These are phyloP conservation scores for Fusarium citri DNA, from an alignment of 2,329 filamentous ascomycete species.

Conservation along the genomic window DNA sequence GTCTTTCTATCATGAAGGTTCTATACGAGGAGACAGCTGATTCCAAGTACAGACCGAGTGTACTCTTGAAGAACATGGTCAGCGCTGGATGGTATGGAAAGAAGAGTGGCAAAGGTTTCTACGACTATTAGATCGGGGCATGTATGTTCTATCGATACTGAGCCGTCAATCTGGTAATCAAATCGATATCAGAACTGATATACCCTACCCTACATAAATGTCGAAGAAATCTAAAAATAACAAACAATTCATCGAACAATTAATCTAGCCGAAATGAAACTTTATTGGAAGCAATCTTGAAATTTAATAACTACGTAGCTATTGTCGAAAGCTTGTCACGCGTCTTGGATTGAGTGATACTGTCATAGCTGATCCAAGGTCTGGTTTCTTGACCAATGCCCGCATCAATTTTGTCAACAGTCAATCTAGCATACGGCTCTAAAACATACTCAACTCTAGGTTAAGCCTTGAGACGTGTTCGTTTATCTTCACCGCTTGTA, in stretches of 20 bases:
- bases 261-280: not conserved
- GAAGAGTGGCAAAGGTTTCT: constrained; percentile 97
- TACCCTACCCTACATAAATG: not conserved
- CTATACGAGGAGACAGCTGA: constrained; percentile 92
- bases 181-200: not conserved
- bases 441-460: not conserved
- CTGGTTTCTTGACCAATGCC: not conserved
- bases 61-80: constrained; percentile 93
- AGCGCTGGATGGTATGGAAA: constrained; percentile 98
- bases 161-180: not conserved
- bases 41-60: constrained; percentile 92
- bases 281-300: not conserved
- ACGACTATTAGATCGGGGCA: constrained; percentile 73
- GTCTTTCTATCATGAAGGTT: constrained; percentile 96
- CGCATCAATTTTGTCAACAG: not conserved
- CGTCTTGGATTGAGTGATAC: not conserved
- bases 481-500: not conserved
- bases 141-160: not conserved
- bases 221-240: not conserved
- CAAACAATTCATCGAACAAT: not conserved
- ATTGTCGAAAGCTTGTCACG: too few species aligned
- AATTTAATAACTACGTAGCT: not conserved
- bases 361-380: not conserved
- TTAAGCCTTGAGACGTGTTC: not conserved
- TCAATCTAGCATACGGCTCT: not conserved